Evolutionary conservation across 768 basidiomycete species (phyloP), one percentile per base, ranked within the genome.

Genomic region (button mushroom (Agaricus bisporus)): DNA sequence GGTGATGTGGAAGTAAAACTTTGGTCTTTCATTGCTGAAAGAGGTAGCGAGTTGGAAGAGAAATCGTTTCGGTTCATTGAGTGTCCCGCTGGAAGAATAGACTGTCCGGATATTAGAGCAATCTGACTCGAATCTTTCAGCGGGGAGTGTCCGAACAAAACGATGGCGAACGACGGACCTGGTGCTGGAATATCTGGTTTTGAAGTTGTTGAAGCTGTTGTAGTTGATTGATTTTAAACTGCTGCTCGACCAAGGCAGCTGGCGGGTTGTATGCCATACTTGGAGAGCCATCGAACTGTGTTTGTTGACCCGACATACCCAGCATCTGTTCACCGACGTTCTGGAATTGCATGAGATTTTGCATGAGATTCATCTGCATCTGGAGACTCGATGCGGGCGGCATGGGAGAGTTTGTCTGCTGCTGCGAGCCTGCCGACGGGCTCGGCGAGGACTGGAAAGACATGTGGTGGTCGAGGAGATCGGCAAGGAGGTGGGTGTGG

Each of bases 181-280:
- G 91, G 64, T 93, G 91, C 62, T 93, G 91, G 55, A 92, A 88
- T 56, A 91, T 88, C 73, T 91, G 86, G 54, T 84, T 84, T 63
- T 94, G 88, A 11, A 86, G 72, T 64, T 88, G 83, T 63, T 86
- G 87, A 8, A 88, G 72, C 64, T 87, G 83, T 57, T 87, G 90
- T 3, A 92, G 72, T 65, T 88, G 87, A 1, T 79, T 78, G 42
- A 91, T 74, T 65, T 85, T 86, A 70, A 88, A 80, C 65, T 91
- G 88, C 60, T 90, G 87, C 62, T 88, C 85, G 39, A 87, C 85
- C 37, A 87, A 67, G 56, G 80, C 61, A 43, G 83, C 64, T 49
- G 80, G 78, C 5, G 80, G 73, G 35, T 70, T 73, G 41, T 63
- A 63, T 46, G 64, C 56, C 39, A 42, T 20, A 17, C 41, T 48